These are phyloP conservation scores for Chytriomyces sp. DNA, from an alignment of 192 early-diverging fungal genomes.

Conservation along the genomic window DNA sequence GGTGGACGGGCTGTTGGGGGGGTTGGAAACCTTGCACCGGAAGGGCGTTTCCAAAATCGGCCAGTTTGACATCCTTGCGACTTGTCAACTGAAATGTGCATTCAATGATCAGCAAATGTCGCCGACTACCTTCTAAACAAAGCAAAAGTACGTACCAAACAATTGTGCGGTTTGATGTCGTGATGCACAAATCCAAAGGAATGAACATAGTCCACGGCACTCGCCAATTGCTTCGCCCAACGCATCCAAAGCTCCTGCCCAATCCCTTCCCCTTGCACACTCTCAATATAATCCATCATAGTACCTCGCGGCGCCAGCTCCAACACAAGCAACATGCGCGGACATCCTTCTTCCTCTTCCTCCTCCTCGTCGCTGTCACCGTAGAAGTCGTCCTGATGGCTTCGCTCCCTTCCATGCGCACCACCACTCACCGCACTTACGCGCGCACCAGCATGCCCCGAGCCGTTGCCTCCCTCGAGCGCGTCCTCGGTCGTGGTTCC, in stretches of 20 bases:
- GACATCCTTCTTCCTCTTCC: constrained; percentile 9
- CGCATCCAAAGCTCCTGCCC: constrained; percentile 48
- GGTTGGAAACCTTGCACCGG: constrained; percentile 43
- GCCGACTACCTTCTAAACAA: neutral
- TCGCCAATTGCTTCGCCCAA: constrained; percentile 53
- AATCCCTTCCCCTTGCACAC: constrained; percentile 35
- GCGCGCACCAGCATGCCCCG: neutral
- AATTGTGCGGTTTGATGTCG: constrained; percentile 64
- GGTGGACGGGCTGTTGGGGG: neutral
- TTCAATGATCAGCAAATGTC: neutral
- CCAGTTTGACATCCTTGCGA: constrained; percentile 44
- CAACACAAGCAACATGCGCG: constrained; percentile 46
- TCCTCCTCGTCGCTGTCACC: constrained; percentile 1
- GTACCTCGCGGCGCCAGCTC: constrained; percentile 49
- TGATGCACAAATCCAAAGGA: constrained; percentile 55
- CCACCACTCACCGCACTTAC: neutral
- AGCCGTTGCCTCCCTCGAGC: neutral
- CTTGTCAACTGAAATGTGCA: constrained; percentile 41
- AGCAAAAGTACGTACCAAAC: constrained; percentile 38
- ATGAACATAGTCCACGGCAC: constrained; percentile 53
- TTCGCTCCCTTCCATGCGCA: neutral
- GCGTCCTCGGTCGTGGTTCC: constrained; percentile 46
- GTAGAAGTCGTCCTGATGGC: neutral
- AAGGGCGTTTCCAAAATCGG: constrained; percentile 62
- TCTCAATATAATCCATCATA: constrained; percentile 54